Evolutionary conservation across 2,329 filamentous ascomycete genomes (phyloP).

Genomic region (Xylaria sp.): DNA sequence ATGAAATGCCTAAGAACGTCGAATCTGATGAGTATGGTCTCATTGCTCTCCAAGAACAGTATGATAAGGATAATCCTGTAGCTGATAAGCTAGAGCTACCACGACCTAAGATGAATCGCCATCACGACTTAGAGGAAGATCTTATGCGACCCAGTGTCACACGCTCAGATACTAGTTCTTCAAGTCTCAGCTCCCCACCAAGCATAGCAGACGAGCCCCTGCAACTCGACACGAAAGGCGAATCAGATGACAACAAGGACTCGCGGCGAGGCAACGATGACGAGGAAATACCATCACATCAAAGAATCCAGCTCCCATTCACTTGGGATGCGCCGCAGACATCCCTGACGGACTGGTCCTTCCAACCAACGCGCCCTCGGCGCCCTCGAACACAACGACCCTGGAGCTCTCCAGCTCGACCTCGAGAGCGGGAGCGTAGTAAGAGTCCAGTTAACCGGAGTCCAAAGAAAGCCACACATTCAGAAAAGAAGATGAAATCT

Average conservation of each 20-base stretch:
- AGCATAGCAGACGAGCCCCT: neutral
- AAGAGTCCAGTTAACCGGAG: neutral
- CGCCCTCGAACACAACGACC: neutral
- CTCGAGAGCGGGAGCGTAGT: neutral
- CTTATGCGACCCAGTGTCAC: neutral
- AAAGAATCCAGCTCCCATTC: neutral
- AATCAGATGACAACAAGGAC: conserved; percentile 3
- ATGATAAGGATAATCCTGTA: neutral
- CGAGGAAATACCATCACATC: neutral
- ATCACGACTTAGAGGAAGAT: neutral
- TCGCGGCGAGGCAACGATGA: conserved; percentile 10
- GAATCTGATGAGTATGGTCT: neutral
- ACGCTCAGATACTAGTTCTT: neutral
- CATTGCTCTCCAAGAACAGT: neutral
- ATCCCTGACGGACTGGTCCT: too few species aligned
- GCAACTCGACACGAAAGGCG: neutral
- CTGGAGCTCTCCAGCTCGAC: neutral
- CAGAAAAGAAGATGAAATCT: too few species aligned
- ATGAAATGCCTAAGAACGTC: neutral
- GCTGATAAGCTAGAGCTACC: too few species aligned
- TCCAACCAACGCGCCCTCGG: neutral
- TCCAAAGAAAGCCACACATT: neutral
- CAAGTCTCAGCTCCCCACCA: neutral
- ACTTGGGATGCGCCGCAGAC: neutral
- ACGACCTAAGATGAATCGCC: neutral